Evolutionary conservation across 1,139 yeast species (phyloP).

Genomic region (Candida neerlandica): DNA sequence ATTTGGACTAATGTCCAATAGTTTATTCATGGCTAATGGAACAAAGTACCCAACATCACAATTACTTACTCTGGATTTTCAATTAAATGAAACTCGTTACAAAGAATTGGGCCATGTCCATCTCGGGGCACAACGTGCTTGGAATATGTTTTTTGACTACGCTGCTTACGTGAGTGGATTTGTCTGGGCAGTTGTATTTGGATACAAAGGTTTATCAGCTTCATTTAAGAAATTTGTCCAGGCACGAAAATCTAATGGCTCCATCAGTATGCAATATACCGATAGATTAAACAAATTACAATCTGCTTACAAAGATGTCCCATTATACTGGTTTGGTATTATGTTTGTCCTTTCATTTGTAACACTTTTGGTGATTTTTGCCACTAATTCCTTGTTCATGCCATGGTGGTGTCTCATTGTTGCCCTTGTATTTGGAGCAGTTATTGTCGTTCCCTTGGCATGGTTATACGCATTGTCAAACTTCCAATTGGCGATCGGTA

Average conservation of each 20-base stretch:
- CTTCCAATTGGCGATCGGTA: constrained; percentile 54
- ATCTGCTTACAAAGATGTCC: constrained; percentile 42
- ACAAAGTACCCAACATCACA: constrained; percentile 38
- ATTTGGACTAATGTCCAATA: constrained; percentile 45
- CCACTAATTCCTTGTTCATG: constrained; percentile 46
- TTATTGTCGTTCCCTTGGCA: constrained; percentile 52
- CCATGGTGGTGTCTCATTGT: constrained; percentile 52
- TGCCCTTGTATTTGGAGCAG: constrained; percentile 44
- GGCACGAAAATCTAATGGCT: constrained; percentile 9
- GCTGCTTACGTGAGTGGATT: constrained; percentile 54
- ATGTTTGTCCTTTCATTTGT: constrained; percentile 39
- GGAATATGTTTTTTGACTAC: constrained; percentile 55
- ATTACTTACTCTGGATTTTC: constrained; percentile 34
- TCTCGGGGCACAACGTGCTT: constrained; percentile 48
- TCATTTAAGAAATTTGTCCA: constrained; percentile 20
- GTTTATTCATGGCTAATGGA: constrained; percentile 37
- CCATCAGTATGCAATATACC: constrained; percentile 21
- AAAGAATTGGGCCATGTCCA: constrained; percentile 39
- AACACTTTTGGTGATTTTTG: constrained; percentile 35
- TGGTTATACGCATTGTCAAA: constrained; percentile 55
- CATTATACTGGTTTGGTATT: constrained; percentile 41
- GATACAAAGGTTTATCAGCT: constrained; percentile 25
- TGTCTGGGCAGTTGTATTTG: constrained; percentile 48
- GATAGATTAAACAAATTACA: constrained; percentile 48
- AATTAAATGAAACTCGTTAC: constrained; percentile 43